Conservation (phyloP, 2,329 filamentous ascomycete genomes). For the Ophiosphaerella herpotricha region DNA sequence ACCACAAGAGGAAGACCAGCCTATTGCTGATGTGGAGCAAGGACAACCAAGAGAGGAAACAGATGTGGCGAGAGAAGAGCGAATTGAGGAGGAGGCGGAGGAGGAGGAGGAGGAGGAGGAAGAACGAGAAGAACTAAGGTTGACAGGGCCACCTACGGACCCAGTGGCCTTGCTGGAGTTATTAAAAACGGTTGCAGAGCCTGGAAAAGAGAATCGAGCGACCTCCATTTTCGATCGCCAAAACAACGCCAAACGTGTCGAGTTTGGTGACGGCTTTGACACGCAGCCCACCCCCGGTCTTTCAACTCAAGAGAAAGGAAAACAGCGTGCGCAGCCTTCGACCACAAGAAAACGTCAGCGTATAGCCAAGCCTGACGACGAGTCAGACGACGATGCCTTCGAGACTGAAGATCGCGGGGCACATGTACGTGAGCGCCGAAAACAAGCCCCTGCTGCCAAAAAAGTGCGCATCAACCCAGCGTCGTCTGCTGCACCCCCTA, state of each 20-base stretch:
- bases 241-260: slow-evolving; percentile 42
- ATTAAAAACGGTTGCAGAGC: slow-evolving; percentile 20
- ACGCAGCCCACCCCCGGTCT: slow-evolving; percentile 30
- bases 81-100: not conserved
- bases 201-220: slow-evolving; percentile 42
- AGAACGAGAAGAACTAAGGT: slow-evolving; percentile 1
- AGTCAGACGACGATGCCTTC: slow-evolving; percentile 51
- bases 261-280: slow-evolving; percentile 46
- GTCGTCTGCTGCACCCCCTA: slow-evolving; percentile 24
- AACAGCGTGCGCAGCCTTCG: slow-evolving; percentile 30
- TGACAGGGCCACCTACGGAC: slow-evolving; percentile 24
- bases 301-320: slow-evolving; percentile 29
- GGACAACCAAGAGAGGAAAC: slow-evolving; percentile 1
- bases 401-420: slow-evolving; percentile 45
- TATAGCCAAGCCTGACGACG: slow-evolving; percentile 32
- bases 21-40: slow-evolving; percentile 6
- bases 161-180: slow-evolving; percentile 25
- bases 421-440: slow-evolving; percentile 42
- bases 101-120: slow-evolving; percentile 6
- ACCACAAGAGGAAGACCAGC: slow-evolving; percentile 11
- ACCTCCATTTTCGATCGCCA: slow-evolving; percentile 49
- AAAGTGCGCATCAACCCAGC: slow-evolving; percentile 29
- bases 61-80: not conserved
- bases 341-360: slow-evolving; percentile 29
- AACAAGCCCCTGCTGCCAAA: slow-evolving; percentile 39